These are phyloP conservation scores for Thuidium tamariscinum DNA, from an alignment of 225 moss, liverwort and hornwort species.

Conservation along the genomic window DNA sequence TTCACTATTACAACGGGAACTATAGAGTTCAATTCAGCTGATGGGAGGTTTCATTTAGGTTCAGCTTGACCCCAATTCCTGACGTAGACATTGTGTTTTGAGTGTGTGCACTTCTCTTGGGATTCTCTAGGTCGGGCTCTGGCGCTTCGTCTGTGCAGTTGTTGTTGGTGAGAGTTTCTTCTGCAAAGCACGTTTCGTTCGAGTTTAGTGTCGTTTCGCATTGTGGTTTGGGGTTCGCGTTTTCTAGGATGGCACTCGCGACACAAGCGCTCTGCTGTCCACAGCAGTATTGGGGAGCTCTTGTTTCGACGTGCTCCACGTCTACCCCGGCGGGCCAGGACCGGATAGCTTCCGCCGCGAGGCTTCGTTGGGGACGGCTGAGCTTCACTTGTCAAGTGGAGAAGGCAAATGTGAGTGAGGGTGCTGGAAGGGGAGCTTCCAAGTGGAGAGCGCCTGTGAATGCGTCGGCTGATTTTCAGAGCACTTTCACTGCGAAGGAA, in stretches of 20 bases:
- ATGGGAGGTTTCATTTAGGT: background rate
- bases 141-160: background rate
- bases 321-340: slow-evolving; percentile 1
- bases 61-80: background rate
- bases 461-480: slow-evolving; percentile 28
- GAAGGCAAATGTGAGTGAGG: background rate
- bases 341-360: background rate
- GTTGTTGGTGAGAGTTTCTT: background rate
- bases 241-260: slow-evolving; percentile 24
- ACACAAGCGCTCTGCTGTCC: slow-evolving; percentile 19
- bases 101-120: background rate
- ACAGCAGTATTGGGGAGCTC: slow-evolving; percentile 13
- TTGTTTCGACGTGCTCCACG: slow-evolving; percentile 19
- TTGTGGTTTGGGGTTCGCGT: background rate
- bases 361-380: background rate
- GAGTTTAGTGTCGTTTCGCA: background rate
- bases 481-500: slow-evolving; percentile 68
- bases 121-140: background rate
- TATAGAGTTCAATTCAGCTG: background rate
- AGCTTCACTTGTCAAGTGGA: background rate
- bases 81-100: background rate
- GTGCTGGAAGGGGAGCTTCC: background rate
- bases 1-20: background rate
- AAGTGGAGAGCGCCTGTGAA: slow-evolving; percentile 5
- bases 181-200: background rate